phyloP scores from a whole-genome alignment of 75 land plant genomes.

The Cupressus sempervirens region DNA sequence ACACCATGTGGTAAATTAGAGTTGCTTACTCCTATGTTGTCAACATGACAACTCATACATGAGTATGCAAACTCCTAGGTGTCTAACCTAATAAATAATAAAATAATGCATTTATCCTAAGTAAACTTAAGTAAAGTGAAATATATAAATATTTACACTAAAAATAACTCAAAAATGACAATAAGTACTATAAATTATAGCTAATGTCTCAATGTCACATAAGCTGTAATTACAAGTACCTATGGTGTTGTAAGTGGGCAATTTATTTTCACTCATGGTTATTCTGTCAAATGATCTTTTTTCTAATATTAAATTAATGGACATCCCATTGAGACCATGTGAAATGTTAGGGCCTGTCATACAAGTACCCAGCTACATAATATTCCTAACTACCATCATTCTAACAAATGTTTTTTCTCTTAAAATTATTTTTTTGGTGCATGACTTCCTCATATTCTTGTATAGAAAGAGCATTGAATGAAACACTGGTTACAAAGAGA shows the following conservation, averaged over 20 bases:
- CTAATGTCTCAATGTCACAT: neutral
- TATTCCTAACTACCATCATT: neutral
- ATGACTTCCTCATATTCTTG: neutral
- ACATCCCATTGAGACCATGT: neutral
- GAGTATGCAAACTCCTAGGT: no score
- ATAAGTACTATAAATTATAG: neutral
- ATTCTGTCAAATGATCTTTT: neutral
- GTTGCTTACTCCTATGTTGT: no score
- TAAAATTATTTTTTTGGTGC: neutral
- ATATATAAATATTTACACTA: no score
- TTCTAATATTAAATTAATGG: neutral
- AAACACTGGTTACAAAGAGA: neutral
- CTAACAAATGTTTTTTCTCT: conserved; percentile 2
- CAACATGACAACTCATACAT: no score
- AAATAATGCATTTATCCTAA: no score
- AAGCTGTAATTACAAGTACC: neutral
- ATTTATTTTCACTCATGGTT: neutral
- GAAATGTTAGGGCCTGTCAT: neutral
- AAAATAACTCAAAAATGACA: neutral
- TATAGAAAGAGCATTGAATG: neutral
- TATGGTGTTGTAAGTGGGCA: neutral
- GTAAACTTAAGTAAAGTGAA: no score
- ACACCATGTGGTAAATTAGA: no score
- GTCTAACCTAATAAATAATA: no score
- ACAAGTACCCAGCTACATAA: neutral